Conservation (phyloP, 2,329 filamentous ascomycete genomes). For the Epichloe coenophiala region DNA sequence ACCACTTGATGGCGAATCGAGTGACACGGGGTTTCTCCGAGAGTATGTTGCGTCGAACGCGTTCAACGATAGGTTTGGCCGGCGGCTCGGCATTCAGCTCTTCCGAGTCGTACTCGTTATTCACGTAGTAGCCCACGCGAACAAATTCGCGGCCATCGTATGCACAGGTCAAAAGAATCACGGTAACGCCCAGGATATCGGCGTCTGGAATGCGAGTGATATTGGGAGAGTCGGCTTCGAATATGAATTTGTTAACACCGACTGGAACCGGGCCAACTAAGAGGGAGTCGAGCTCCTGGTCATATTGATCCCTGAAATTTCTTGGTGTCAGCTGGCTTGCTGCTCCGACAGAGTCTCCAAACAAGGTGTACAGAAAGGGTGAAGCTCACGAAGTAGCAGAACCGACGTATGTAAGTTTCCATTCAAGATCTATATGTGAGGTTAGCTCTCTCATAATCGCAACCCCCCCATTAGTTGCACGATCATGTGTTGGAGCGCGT, state of each 20-base stretch:
- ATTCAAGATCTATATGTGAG: constrained; percentile 66
- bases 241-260: constrained; percentile 97
- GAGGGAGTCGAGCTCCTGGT: constrained; percentile 94
- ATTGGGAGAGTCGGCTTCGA: constrained; percentile 88
- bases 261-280: constrained; percentile 95
- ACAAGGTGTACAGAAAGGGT: constrained; percentile 9
- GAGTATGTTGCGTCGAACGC: constrained; percentile 81
- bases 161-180: constrained; percentile 89
- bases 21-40: constrained; percentile 97
- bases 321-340: constrained; percentile 2
- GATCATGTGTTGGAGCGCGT: constrained; percentile 9
- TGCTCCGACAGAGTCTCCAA: not conserved
- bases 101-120: constrained; percentile 95
- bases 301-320: constrained; percentile 69
- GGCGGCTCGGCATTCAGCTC: constrained; percentile 83
- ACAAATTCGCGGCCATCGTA: constrained; percentile 97
- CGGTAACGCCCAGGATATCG: constrained; percentile 92
- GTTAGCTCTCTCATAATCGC: not conserved
- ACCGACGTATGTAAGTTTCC: constrained; percentile 98
- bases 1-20: constrained; percentile 98
- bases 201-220: constrained; percentile 82
- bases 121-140: constrained; percentile 97
- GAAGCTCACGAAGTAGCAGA: constrained; percentile 82
- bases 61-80: constrained; percentile 82
- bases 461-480: not conserved